A percentile compares a stretch with the other conserved stretches of the same genome.
Evolutionary conservation across 495 filamentous ascomycete species (phyloP).

Genomic region (Aspergillus carlsbadensis): DNA sequence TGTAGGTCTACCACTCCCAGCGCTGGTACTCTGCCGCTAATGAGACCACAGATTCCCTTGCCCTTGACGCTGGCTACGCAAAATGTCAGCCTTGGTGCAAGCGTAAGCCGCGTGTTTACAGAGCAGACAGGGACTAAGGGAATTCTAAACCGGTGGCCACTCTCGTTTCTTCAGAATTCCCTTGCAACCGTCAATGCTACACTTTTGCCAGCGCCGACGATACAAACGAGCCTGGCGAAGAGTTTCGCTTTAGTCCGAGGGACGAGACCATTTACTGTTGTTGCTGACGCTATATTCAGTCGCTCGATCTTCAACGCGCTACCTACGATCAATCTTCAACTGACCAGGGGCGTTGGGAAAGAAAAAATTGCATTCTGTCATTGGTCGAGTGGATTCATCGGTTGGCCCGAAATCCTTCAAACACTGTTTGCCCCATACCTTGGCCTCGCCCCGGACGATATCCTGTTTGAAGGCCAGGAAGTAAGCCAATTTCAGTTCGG

Average conservation of each 20-base stretch:
- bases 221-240: constrained; percentile 32
- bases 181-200: constrained; percentile 22
- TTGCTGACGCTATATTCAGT: constrained; percentile 26
- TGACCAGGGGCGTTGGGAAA: constrained; percentile 30
- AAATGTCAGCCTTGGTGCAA: constrained; percentile 34
- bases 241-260: constrained; percentile 30
- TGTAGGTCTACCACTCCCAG: constrained; percentile 20
- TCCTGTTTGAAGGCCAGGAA: constrained; percentile 21
- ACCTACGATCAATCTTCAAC: constrained; percentile 32
- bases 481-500: constrained; percentile 36
- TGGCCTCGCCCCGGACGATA: constrained; percentile 24
- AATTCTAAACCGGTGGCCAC: constrained; percentile 27
- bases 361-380: constrained; percentile 31
- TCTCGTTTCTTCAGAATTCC: constrained; percentile 34
- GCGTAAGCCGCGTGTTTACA: constrained; percentile 27
- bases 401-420: constrained; percentile 31
- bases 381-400: constrained; percentile 38
- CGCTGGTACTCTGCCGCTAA: constrained; percentile 1
- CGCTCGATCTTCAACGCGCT: constrained; percentile 25
- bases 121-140: constrained; percentile 29
- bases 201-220: constrained; percentile 30
- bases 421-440: constrained; percentile 24
- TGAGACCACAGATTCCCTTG: constrained; percentile 26
- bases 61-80: constrained; percentile 29
- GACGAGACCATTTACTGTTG: constrained; percentile 36